Conservation (phyloP, 1,284 basidiomycete species). For the Cerrena zonata region DNA sequence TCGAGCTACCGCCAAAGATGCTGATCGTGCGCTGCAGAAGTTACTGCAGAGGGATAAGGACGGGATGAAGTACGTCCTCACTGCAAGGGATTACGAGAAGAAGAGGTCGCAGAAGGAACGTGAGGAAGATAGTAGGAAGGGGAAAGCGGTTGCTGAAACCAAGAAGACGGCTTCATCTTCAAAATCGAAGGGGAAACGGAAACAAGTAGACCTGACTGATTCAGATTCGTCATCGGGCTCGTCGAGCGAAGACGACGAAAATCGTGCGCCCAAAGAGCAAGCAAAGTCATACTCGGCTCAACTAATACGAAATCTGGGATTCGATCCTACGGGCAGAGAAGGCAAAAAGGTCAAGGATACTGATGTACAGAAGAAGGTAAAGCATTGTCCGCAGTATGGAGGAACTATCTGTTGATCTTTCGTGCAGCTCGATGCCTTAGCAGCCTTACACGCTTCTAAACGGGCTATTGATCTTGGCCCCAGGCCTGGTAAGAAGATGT, state of each 20-base stretch:
- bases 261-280: conserved; percentile 6
- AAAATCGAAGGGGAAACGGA: conserved; percentile 24
- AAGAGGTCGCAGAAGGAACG: conserved; percentile 20
- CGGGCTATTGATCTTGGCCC: conserved; percentile 49
- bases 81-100: conserved; percentile 43
- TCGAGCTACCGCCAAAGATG: conserved; percentile 52
- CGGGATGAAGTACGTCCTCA: conserved; percentile 54
- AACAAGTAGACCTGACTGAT: conserved; percentile 15
- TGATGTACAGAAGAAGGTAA: conserved; percentile 55
- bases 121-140: conserved; percentile 13
- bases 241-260: conserved; percentile 1
- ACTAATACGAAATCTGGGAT: conserved; percentile 64
- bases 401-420: conserved; percentile 5
- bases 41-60: conserved; percentile 59
- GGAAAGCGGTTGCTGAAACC: conserved; percentile 16
- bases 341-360: conserved; percentile 37
- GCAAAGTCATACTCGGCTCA: conserved; percentile 53
- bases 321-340: conserved; percentile 59
- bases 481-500: conserved; percentile 43
- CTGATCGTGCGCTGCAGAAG: conserved; percentile 53
- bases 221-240: conserved; percentile 10
- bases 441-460: conserved; percentile 40
- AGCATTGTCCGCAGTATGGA: too few species aligned
- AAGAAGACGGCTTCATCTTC: conserved; percentile 19
- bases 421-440: conserved; percentile 47